Conservation (phyloP, 1,284 basidiomycete genomes). For the Malassezia psittaci region DNA sequence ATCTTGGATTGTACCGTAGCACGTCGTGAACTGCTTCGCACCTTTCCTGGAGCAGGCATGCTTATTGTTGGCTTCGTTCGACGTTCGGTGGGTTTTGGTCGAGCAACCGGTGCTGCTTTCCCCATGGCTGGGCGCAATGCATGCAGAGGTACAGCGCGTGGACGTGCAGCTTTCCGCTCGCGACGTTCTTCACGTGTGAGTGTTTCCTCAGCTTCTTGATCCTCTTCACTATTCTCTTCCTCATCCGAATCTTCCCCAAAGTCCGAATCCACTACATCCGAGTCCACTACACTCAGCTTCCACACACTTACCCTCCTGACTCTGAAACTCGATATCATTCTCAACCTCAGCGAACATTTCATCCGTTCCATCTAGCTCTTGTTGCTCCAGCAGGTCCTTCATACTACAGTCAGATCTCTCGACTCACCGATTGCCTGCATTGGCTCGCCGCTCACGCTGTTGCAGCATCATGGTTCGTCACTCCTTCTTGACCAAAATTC, state of each 20-base stretch:
- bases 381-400: constrained; percentile 37
- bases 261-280: constrained; percentile 39
- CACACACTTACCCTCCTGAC: constrained; percentile 12
- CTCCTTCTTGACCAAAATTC: no score
- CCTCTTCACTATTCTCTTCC: constrained; percentile 18
- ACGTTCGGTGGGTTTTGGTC: not conserved
- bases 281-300: constrained; percentile 16
- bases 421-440: constrained; percentile 14
- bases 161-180: not conserved
- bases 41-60: not conserved
- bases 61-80: no score
- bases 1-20: constrained; percentile 35
- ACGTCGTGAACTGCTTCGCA: constrained; percentile 20
- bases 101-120: not conserved
- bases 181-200: constrained; percentile 20
- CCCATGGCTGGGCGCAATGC: not conserved
- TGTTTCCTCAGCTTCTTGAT: constrained; percentile 26
- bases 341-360: constrained; percentile 40
- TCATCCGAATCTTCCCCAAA: constrained; percentile 32
- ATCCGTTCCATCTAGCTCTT: constrained; percentile 28
- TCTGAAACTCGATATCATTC: constrained; percentile 37
- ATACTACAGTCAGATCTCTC: constrained; percentile 12
- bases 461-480: constrained; percentile 1
- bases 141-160: constrained; percentile 6
- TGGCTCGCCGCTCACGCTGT: constrained; percentile 11